These are phyloP conservation scores for Claviceps digitariae DNA, from an alignment of 2,329 filamentous ascomycete genomes.

Conservation along the genomic window DNA sequence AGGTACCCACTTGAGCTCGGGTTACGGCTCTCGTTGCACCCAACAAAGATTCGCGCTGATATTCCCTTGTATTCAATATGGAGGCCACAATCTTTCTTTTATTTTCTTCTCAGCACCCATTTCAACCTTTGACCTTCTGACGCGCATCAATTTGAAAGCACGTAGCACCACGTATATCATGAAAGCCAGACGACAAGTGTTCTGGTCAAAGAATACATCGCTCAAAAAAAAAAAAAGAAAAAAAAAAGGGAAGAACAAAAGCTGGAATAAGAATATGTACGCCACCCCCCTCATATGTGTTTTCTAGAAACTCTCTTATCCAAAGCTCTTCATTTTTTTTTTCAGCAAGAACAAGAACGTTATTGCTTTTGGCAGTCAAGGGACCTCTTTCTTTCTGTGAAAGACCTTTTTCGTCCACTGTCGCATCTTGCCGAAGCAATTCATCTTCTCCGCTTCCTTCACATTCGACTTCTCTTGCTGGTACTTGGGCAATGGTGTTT, in stretches of 20 bases:
- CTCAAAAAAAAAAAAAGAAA: neutral
- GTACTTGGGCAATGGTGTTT: neutral
- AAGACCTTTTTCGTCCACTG: slow-evolving; percentile 9
- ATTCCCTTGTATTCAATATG: no score
- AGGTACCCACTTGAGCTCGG: neutral
- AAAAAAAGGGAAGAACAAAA: no score
- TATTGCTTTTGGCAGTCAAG: neutral
- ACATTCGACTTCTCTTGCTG: neutral
- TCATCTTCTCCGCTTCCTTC: neutral
- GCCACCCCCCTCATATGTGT: neutral
- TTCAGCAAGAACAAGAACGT: neutral
- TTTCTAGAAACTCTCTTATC: neutral
- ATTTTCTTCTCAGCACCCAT: no score
- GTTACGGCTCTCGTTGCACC: neutral
- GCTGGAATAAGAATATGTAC: neutral
- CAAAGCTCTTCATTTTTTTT: neutral
- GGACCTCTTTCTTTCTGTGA: slow-evolving; percentile 1
- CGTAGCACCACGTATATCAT: no score
- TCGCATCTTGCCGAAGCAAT: slow-evolving; percentile 4
- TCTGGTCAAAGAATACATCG: no score
- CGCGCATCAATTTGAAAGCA: no score
- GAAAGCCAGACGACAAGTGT: no score
- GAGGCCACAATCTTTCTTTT: no score
- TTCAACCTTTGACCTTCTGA: no score
- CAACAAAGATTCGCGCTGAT: no score